Base-by-base conservation (phyloP, 371 early-diverging fungal genomes). In the Encephalitozoon romaleae region DNA sequence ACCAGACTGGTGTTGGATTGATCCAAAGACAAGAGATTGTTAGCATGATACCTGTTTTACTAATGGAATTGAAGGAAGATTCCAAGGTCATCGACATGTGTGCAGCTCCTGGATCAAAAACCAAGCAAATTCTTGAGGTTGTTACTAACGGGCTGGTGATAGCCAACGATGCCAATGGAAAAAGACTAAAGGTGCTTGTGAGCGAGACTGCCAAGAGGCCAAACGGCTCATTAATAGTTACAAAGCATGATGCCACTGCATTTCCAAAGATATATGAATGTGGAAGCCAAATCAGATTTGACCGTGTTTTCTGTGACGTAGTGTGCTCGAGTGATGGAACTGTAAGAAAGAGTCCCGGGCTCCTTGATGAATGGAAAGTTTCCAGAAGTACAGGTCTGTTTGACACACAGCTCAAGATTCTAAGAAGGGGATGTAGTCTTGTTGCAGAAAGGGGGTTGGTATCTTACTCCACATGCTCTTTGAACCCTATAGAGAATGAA, bases 391-490 rank as follows among this genome's bases (percentile, higher is more conserved):
- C 90, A 69, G 87, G 87, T 23, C 89, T 97, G 66, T 94, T 93
- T 82, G 88, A 88, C 15, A 81, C 91, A 9, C 98, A 96, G 85
- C 84, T 90, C 41, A 88, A 88, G 79, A 94, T 97, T 76, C 88
- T 95, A 72, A 86, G 88, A 80, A 89, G 95, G 74, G 94, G 91
- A 2, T 88, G 89, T 74, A 89, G 94, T 72, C 86, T 96, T 74
- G 85, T 91, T 55, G 91, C 92, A 84, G 86, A 91, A 23, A 94
- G 92, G 47, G 99, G 97, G 0, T 88, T 92, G 42, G 87, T 97
- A 63, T 98, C 98, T 0, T 99, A 98, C 85, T 95, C 95, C 12
- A 99, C 99, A 0, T 99, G 99, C 85, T 92, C 95, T 2, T 89
- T 99, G 82, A 97, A 98, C 84, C 98, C 99, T 18, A 64, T 85